Percentiles rank a stretch among this genome's conserved stretches.
Evolutionary conservation across 1,284 basidiomycete species (phyloP).

Genomic region (Mycosarcoma mackinlayi): DNA sequence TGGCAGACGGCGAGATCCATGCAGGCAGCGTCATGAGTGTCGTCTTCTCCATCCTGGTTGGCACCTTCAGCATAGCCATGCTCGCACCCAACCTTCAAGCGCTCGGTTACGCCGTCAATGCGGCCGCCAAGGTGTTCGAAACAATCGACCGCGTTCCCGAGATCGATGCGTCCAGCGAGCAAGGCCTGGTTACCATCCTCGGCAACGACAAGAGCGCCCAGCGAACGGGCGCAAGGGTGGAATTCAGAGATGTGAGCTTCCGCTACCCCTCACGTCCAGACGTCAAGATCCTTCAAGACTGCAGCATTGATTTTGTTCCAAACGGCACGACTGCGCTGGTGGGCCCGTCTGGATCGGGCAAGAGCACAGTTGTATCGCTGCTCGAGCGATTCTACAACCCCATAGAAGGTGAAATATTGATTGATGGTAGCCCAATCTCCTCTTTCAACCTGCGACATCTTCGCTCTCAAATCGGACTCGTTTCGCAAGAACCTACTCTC

Average conservation of each 20-base stretch:
- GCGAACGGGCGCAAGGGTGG: constrained; percentile 77
- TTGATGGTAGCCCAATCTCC: constrained; percentile 55
- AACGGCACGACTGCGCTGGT: constrained; percentile 75
- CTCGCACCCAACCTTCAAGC: constrained; percentile 72
- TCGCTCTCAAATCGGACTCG: constrained; percentile 65
- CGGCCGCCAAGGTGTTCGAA: constrained; percentile 90
- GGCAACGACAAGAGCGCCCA: too few relatives aligned
- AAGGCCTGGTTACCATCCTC: too few relatives aligned
- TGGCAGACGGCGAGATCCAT: constrained; percentile 60
- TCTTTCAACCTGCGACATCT: constrained; percentile 69
- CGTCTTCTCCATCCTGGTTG: constrained; percentile 64
- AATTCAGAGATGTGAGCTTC: constrained; percentile 56
- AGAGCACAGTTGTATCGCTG: constrained; percentile 71
- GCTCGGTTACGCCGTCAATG: constrained; percentile 82
- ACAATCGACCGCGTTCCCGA: constrained; percentile 87
- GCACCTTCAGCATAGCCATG: constrained; percentile 69
- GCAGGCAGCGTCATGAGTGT: constrained; percentile 66
- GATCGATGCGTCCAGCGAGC: constrained; percentile 92
- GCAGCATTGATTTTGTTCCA: constrained; percentile 53
- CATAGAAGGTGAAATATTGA: constrained; percentile 44
- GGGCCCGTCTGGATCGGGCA: constrained; percentile 66
- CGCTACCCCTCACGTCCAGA: constrained; percentile 63
- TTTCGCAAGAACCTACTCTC: constrained; percentile 63
- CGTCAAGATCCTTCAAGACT: constrained; percentile 54
- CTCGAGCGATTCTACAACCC: constrained; percentile 67